Evolutionary conservation across 331 rosid genomes (phyloP).

Genomic region (Acacia concinna): DNA sequence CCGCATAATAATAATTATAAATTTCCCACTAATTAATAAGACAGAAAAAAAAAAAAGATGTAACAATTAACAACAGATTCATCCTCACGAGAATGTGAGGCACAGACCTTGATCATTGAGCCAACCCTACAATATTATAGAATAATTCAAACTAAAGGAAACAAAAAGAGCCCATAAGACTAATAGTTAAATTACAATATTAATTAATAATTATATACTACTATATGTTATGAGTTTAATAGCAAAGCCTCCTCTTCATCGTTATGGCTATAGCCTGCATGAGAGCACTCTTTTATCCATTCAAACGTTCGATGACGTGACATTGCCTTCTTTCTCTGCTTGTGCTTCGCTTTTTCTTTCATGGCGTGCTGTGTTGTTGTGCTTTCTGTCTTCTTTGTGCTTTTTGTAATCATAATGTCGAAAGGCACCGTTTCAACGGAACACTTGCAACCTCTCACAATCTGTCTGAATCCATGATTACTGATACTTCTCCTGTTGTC

Average conservation of each 20-base stretch:
- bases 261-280: slow-evolving; percentile 49
- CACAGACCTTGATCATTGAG: slow-evolving; percentile 40
- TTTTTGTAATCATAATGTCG: slow-evolving; percentile 37
- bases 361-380: slow-evolving; percentile 51
- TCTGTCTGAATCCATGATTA: slow-evolving; percentile 30
- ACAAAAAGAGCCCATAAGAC: not conserved
- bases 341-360: slow-evolving; percentile 55
- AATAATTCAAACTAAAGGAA: slow-evolving; percentile 58
- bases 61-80: slow-evolving; percentile 18
- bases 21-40: slow-evolving; percentile 4
- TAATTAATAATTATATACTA: not conserved
- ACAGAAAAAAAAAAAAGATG: slow-evolving; percentile 6
- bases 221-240: slow-evolving; percentile 30
- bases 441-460: slow-evolving; percentile 66
- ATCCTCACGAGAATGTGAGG: slow-evolving; percentile 36
- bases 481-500: slow-evolving; percentile 5
- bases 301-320: slow-evolving; percentile 89
- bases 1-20: slow-evolving; percentile 27
- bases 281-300: slow-evolving; percentile 77
- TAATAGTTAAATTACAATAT: not conserved
- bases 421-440: slow-evolving; percentile 49
- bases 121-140: slow-evolving; percentile 37
- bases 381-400: slow-evolving; percentile 37
- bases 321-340: slow-evolving; percentile 60
- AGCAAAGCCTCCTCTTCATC: slow-evolving; percentile 35